Evolutionary conservation across 192 early-diverging fungal species (phyloP).

Genomic region (Backusella westeae): DNA sequence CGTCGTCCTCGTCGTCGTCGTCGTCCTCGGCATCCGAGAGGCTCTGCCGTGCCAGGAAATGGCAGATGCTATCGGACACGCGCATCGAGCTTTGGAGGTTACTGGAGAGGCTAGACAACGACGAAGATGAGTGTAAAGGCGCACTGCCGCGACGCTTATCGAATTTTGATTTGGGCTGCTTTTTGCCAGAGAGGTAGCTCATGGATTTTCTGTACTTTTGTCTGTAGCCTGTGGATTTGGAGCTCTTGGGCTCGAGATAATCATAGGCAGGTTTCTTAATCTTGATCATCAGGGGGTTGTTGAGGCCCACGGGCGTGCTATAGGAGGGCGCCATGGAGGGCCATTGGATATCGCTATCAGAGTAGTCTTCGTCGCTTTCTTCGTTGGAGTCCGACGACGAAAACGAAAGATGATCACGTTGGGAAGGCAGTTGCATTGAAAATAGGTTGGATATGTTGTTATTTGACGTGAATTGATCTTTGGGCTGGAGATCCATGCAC

Average conservation of each 20-base stretch:
- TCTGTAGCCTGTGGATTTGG: conserved; percentile 6
- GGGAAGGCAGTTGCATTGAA: not conserved
- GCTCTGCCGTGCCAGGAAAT: not conserved
- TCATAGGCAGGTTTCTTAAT: conserved; percentile 8
- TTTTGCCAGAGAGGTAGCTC: conserved; percentile 3
- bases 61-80: conserved; percentile 15
- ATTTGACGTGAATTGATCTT: not conserved
- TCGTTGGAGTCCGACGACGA: conserved; percentile 11
- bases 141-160: conserved; percentile 10
- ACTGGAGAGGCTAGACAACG: conserved; percentile 6
- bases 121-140: conserved; percentile 19
- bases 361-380: conserved; percentile 9
- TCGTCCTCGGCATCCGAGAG: conserved; percentile 18
- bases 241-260: not conserved
- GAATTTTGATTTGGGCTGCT: conserved; percentile 5
- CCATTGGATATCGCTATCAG: conserved; percentile 9
- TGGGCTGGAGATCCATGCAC: not conserved
- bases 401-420: not conserved
- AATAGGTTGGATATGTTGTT: not conserved
- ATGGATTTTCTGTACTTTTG: conserved; percentile 19
- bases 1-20: conserved; percentile 23
- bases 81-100: conserved; percentile 10
- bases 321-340: not conserved
- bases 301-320: not conserved
- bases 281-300: conserved; percentile 18